These are phyloP conservation scores for Scytalidium lignicola DNA, from an alignment of 2,329 filamentous ascomycete genomes.

Conservation along the genomic window DNA sequence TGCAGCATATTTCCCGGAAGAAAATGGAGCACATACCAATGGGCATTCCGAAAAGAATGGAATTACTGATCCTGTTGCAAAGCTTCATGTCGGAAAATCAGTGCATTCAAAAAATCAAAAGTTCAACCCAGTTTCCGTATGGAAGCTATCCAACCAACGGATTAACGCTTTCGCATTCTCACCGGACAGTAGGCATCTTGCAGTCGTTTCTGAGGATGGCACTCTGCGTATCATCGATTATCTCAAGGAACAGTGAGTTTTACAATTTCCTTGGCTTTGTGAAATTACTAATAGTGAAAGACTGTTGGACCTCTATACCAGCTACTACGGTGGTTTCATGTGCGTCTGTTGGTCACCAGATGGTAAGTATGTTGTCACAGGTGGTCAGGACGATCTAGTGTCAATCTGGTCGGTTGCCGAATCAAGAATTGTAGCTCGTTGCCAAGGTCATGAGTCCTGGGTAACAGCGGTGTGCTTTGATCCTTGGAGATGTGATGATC, in stretches of 20 bases:
- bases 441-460: slow-evolving; percentile 94
- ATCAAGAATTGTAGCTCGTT: slow-evolving; percentile 78
- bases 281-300: slow-evolving; percentile 36
- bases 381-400: slow-evolving; percentile 91
- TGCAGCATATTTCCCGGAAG: slow-evolving; percentile 69
- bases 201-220: slow-evolving; percentile 88
- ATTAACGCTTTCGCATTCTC: slow-evolving; percentile 92
- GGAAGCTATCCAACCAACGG: slow-evolving; percentile 86
- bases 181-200: slow-evolving; percentile 79
- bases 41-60: slow-evolving; percentile 25
- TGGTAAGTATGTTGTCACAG: slow-evolving; percentile 90
- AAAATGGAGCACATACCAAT: slow-evolving; percentile 35
- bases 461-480: slow-evolving; percentile 92
- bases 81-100: slow-evolving; percentile 77
- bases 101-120: slow-evolving; percentile 93
- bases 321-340: slow-evolving; percentile 89
- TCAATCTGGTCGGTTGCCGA: slow-evolving; percentile 93
- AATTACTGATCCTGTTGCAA: slow-evolving; percentile 30
- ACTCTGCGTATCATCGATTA: slow-evolving; percentile 88
- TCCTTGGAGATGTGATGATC: slow-evolving; percentile 92
- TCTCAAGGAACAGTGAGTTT: slow-evolving; percentile 73
- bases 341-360: slow-evolving; percentile 98
- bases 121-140: slow-evolving; percentile 83
- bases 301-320: slow-evolving; percentile 79
- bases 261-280: background rate